phyloP scores from a whole-genome alignment of 2,329 filamentous ascomycete species.

The Acrocalymma vagum region DNA sequence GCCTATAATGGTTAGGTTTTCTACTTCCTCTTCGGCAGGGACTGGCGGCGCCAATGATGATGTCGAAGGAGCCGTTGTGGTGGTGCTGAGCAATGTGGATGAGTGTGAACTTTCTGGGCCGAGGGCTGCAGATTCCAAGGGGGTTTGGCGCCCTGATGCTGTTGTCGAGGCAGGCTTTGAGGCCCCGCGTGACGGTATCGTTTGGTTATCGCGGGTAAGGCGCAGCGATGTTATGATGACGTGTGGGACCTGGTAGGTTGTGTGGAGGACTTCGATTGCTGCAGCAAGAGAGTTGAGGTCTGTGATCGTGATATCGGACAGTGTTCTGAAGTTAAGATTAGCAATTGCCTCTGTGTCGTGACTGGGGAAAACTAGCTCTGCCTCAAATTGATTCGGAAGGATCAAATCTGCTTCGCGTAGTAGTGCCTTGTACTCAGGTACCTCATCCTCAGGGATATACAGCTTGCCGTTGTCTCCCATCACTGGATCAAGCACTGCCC shows the following conservation, averaged over 20 bases:
- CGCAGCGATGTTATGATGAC: conserved; percentile 92
- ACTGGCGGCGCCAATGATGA: neutral
- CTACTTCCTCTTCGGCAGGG: conserved; percentile 18
- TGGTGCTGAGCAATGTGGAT: conserved; percentile 15
- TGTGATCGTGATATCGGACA: conserved; percentile 84
- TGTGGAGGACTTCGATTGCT: conserved; percentile 81
- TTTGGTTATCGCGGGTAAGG: conserved; percentile 64
- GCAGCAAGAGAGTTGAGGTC: conserved; percentile 75
- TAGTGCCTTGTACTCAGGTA: conserved; percentile 86
- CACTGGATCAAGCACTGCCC: conserved; percentile 85
- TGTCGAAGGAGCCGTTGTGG: neutral
- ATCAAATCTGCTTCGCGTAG: conserved; percentile 88
- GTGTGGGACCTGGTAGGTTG: conserved; percentile 80
- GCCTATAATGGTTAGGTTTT: conserved; percentile 75
- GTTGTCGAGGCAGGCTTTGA: conserved; percentile 43
- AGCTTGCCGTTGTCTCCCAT: conserved; percentile 96
- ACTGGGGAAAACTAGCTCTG: conserved; percentile 71
- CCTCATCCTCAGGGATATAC: conserved; percentile 90
- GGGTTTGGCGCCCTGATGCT: conserved; percentile 30
- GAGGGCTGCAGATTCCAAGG: conserved; percentile 17
- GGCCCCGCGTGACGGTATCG: conserved; percentile 36
- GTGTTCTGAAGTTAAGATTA: conserved; percentile 63
- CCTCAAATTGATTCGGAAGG: conserved; percentile 95
- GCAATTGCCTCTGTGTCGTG: neutral
- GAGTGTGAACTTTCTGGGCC: conserved; percentile 24